phyloP scores from a whole-genome alignment of 2,329 filamentous ascomycete species.

The Orbilia ellipsospora region DNA sequence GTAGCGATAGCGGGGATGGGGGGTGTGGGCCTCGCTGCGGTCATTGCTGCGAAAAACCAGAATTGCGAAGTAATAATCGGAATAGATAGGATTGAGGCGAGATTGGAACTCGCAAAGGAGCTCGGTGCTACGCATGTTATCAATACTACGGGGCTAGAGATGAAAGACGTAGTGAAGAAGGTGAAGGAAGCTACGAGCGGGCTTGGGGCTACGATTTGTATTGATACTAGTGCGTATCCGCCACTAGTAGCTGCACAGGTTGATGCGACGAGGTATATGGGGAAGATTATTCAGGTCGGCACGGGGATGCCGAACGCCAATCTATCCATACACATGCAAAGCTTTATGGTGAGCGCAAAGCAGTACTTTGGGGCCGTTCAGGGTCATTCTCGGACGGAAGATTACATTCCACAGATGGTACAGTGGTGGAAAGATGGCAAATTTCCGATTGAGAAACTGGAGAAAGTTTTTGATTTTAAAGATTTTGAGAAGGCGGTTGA shows the following conservation, averaged over 20 bases:
- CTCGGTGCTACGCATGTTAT: slow-evolving; percentile 2
- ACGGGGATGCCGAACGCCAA: not conserved
- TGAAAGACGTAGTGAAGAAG: not conserved
- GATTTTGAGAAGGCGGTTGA: slow-evolving; percentile 1
- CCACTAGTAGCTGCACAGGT: not conserved
- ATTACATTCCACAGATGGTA: not conserved
- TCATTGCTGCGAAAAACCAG: not conserved
- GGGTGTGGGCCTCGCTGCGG: not conserved
- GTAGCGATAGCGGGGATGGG: not conserved
- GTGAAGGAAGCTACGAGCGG: not conserved
- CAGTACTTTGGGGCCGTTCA: not conserved
- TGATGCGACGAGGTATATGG: slow-evolving; percentile 7
- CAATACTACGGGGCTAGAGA: not conserved
- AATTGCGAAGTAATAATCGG: not conserved
- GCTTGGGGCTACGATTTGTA: slow-evolving; percentile 1
- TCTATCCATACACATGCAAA: not conserved
- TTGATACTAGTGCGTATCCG: not conserved
- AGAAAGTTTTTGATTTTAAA: not conserved
- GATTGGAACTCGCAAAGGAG: not conserved
- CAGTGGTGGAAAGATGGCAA: slow-evolving; percentile 3
- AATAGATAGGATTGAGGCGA: not conserved
- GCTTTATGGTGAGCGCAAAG: slow-evolving; percentile 1
- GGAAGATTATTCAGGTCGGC: not conserved
- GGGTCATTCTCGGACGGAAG: not conserved
- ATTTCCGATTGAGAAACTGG: not conserved